Percentiles rank a stretch among this genome's conserved stretches.
phyloP scores from a whole-genome alignment of 805 yeast genomes.

The Wickerhamiella spandovensis region DNA sequence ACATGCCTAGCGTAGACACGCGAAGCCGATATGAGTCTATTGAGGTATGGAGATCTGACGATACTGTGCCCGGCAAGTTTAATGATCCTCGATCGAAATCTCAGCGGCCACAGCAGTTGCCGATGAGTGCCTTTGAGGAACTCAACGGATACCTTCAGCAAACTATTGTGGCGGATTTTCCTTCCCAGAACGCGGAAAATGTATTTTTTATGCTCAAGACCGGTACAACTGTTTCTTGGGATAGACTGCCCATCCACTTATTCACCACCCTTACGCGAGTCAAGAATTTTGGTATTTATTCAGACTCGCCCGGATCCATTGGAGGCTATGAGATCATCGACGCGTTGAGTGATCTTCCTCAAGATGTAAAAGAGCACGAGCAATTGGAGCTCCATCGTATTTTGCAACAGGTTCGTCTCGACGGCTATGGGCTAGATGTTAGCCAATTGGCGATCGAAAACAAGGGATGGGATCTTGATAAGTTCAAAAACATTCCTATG shows the following conservation, averaged over 20 bases:
- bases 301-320: conserved; percentile 18
- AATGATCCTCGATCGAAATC: not conserved
- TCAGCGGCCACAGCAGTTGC: not conserved
- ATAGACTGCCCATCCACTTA: conserved; percentile 27
- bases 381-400: conserved; percentile 14
- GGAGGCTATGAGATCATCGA: conserved; percentile 20
- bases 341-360: conserved; percentile 21
- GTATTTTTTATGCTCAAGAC: conserved; percentile 26
- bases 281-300: conserved; percentile 25
- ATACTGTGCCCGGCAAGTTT: not conserved
- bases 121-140: not conserved
- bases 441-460: conserved; percentile 6
- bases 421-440: conserved; percentile 14
- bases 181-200: not conserved
- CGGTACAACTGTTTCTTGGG: conserved; percentile 27
- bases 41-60: not conserved
- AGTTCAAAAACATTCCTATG: conserved; percentile 28
- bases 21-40: not conserved
- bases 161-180: not conserved
- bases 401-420: conserved; percentile 10
- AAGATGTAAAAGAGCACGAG: conserved; percentile 13
- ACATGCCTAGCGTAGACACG: not conserved
- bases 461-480: conserved; percentile 24
- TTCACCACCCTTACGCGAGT: conserved; percentile 25
- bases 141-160: not conserved